Percentiles rank a stretch among this genome's conserved stretches.
phyloP scores from a whole-genome alignment of 306 rosid genomes.

The Cucurbita maxima region DNA sequence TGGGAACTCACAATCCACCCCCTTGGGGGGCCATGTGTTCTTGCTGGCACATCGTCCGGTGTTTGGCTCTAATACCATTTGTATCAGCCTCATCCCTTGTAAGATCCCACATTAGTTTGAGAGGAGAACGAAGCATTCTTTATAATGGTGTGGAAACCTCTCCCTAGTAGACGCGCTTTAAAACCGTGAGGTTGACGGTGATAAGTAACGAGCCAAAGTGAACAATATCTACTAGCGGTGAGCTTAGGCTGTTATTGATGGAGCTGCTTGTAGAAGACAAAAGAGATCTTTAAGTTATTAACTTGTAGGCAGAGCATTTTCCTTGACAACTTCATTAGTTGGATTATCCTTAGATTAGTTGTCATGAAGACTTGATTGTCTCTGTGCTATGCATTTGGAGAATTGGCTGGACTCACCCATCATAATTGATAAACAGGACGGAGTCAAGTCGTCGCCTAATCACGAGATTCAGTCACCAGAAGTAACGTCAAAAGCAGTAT shows the following conservation, averaged over 20 bases:
- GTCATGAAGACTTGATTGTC: not conserved
- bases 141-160: no score
- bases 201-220: no score
- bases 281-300: not conserved
- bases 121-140: no score
- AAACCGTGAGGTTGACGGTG: no score
- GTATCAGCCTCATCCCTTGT: no score
- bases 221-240: no score
- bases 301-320: not conserved
- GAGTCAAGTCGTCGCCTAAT: constrained; percentile 44
- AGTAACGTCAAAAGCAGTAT: constrained; percentile 35
- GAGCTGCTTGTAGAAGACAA: not conserved
- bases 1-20: no score
- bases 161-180: no score
- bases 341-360: not conserved
- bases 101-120: no score
- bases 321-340: not conserved
- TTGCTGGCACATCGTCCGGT: no score
- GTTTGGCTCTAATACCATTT: no score
- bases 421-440: constrained; percentile 35
- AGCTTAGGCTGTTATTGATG: not conserved
- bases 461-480: constrained; percentile 47
- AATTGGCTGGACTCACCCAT: not conserved
- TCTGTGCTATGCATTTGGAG: not conserved
- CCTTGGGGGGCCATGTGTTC: no score